Base-by-base conservation (phyloP, 371 early-diverging fungal genomes). In the Mycotypha africana region DNA sequence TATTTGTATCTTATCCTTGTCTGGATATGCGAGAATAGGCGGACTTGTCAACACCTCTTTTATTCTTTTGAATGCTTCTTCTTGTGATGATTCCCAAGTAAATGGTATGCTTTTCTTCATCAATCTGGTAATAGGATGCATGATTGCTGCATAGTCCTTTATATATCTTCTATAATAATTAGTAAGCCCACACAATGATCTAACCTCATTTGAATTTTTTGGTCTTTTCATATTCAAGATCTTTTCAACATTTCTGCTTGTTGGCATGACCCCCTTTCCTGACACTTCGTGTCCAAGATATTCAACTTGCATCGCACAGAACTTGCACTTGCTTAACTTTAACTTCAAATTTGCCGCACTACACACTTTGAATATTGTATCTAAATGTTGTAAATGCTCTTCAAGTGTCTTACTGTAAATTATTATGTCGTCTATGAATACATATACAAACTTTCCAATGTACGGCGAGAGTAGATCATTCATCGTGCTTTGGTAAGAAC, bases 401-500 rank as follows among this genome's bases (percentile, higher is more conserved):
- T 72, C 61, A n/a, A 26, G n/a, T 8, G 56, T 64, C 11, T 62
- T 40, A 7, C 70, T 69, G 41, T 59, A 82, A 16, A 87, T 74
- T 0, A 84, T 45, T 1, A 83, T 76, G 45, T 83, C 76, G 46
- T 86, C 82, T 0, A 84, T 34, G 30, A 76, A 85, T 1, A 75
- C 59, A 0, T 76, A 35, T 1, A 60, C 50, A 19, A 48, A 75
- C 4, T 60, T 51, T n/a, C n/a, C n/a, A n/a, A n/a, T n/a, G n/a
- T n/a, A n/a, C n/a, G n/a, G n/a, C n/a, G n/a, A n/a, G n/a, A n/a
- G n/a, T n/a, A n/a, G n/a, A n/a, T n/a, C n/a, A n/a, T n/a, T n/a
- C n/a, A n/a, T n/a, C n/a, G n/a, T n/a, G n/a, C n/a, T n/a, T n/a
- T n/a, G n/a, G n/a, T n/a, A n/a, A n/a, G n/a, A n/a, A n/a, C n/a